A percentile compares a stretch with the other conserved stretches of the same genome.
These are phyloP conservation scores for Sistotremastrum niveocremeum DNA, from an alignment of 768 basidiomycete species.

Conservation along the genomic window DNA sequence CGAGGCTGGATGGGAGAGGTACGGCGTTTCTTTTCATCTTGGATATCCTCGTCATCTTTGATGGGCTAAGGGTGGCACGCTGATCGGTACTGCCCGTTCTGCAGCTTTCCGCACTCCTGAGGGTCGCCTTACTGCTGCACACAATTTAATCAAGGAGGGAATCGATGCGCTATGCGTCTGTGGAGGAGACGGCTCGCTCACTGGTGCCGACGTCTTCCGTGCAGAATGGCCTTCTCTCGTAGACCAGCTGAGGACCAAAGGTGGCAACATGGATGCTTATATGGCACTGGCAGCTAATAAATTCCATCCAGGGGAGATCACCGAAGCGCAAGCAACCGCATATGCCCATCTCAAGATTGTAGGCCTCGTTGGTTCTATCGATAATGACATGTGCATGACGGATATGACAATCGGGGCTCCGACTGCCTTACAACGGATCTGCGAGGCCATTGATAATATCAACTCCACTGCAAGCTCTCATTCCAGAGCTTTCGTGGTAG, in stretches of 20 bases:
- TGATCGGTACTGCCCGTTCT: constrained; percentile 89
- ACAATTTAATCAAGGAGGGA: constrained; percentile 89
- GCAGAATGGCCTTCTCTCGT: constrained; percentile 90
- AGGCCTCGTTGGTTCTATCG: constrained; percentile 97
- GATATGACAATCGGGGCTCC: constrained; percentile 95
- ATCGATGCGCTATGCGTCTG: constrained; percentile 96
- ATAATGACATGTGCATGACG: constrained; percentile 98
- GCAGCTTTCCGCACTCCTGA: constrained; percentile 72
- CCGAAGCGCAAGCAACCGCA: constrained; percentile 49
- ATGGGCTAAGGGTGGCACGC: constrained; percentile 64
- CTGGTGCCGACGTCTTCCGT: constrained; percentile 89
- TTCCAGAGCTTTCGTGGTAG: constrained; percentile 93
- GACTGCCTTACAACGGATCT: constrained; percentile 91
- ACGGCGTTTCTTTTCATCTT: constrained; percentile 12
- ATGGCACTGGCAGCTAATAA: not conserved
- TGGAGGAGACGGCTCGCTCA: constrained; percentile 93
- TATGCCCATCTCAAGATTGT: constrained; percentile 88
- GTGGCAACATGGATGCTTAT: constrained; percentile 22
- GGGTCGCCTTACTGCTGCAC: constrained; percentile 78
- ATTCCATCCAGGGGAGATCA: constrained; percentile 46
- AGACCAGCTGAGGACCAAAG: constrained; percentile 45
- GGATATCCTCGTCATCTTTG: not conserved
- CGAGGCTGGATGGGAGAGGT: constrained; percentile 89
- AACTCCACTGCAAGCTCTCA: constrained; percentile 94
- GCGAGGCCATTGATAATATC: constrained; percentile 96